Percentiles rank a stretch among this genome's conserved stretches.
phyloP scores from a whole-genome alignment of 148 eudicot species.

The Salicornia ramosissima region DNA sequence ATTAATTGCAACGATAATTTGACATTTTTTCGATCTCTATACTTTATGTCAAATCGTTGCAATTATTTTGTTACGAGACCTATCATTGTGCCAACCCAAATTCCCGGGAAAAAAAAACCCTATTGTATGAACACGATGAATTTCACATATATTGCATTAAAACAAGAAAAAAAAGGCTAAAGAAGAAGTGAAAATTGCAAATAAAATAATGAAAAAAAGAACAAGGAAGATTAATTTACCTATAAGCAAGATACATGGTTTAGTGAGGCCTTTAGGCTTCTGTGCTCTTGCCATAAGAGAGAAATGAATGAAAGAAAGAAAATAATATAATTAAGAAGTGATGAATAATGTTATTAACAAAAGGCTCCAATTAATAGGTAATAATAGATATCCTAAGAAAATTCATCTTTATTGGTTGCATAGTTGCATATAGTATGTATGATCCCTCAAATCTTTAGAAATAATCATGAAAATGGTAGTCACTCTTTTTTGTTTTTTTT shows the following conservation, averaged over 20 bases:
- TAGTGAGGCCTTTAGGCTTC: slow-evolving; percentile 40
- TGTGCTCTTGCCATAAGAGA: slow-evolving; percentile 40
- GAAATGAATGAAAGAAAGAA: not conserved
- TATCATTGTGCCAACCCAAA: too few species aligned
- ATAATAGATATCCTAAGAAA: not conserved
- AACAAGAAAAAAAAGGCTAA: too few species aligned
- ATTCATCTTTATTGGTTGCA: not conserved
- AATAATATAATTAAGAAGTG: not conserved
- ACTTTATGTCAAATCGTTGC: too few species aligned
- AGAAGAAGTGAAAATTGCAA: not conserved
- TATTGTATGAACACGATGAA: too few species aligned
- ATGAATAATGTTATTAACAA: not conserved
- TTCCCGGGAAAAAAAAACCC: too few species aligned
- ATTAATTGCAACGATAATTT: too few species aligned
- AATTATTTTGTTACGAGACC: too few species aligned
- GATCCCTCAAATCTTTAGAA: not conserved
- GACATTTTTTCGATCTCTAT: too few species aligned
- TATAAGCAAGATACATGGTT: slow-evolving; percentile 66
- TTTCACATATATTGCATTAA: too few species aligned
- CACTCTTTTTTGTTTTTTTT: not conserved
- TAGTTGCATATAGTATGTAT: not conserved
- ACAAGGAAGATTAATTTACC: slow-evolving; percentile 28
- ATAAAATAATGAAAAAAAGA: too few species aligned
- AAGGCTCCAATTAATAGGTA: slow-evolving; percentile 9
- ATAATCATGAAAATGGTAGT: not conserved